Conservation (phyloP, 2,329 filamentous ascomycete genomes). For the Colletotrichum destructivum region DNA sequence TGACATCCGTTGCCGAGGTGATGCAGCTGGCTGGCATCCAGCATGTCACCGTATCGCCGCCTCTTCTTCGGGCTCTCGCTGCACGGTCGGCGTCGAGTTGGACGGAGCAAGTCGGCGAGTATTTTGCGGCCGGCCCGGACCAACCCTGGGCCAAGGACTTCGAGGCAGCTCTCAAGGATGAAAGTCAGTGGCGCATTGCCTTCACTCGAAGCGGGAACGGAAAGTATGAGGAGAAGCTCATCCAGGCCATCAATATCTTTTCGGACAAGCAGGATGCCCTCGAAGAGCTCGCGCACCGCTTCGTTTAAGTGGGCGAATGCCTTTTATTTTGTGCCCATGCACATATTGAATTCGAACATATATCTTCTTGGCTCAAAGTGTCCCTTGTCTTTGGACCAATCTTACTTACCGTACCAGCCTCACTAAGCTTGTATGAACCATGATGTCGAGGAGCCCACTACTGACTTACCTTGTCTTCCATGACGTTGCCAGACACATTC, state of each 20-base stretch:
- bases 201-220: slow-evolving; percentile 65
- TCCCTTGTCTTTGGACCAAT: neutral
- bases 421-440: neutral
- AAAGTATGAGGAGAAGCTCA: slow-evolving; percentile 65
- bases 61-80: slow-evolving; percentile 64
- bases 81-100: slow-evolving; percentile 52
- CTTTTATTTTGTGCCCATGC: too few relatives aligned
- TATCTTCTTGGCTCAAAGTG: neutral
- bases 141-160: slow-evolving; percentile 43
- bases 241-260: slow-evolving; percentile 72
- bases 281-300: slow-evolving; percentile 52
- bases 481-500: neutral
- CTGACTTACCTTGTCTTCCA: neutral
- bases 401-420: neutral
- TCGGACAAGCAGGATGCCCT: slow-evolving; percentile 68
- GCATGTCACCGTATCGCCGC: slow-evolving; percentile 72
- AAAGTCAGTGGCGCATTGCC: slow-evolving; percentile 64
- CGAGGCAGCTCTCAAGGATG: slow-evolving; percentile 52
- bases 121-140: slow-evolving; percentile 50
- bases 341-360: neutral
- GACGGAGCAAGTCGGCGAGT: slow-evolving; percentile 50
- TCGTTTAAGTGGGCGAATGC: neutral
- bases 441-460: neutral
- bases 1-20: slow-evolving; percentile 72
- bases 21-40: slow-evolving; percentile 70